These are phyloP conservation scores for Yarrowia divulgata DNA, from an alignment of 805 yeast genomes.

Conservation along the genomic window DNA sequence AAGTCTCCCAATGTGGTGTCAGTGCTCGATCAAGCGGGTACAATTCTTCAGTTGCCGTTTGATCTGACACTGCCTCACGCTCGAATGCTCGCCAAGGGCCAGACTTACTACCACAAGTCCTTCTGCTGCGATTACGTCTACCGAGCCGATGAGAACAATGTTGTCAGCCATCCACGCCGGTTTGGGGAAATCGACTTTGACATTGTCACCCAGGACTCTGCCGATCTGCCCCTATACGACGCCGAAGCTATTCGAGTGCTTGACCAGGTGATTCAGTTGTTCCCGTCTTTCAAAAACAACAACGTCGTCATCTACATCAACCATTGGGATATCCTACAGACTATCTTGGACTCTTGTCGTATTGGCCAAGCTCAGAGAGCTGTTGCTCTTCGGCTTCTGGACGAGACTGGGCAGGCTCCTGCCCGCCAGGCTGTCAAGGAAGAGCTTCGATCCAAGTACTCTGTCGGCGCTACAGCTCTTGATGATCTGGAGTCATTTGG, in stretches of 20 bases:
- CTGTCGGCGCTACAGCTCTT: constrained; percentile 79
- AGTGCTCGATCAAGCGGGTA: constrained; percentile 83
- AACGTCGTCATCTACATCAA: constrained; percentile 70
- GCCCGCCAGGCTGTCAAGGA: constrained; percentile 65
- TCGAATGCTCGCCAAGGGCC: constrained; percentile 73
- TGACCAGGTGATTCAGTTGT: constrained; percentile 69
- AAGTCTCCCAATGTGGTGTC: constrained; percentile 74
- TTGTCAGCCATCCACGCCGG: constrained; percentile 73
- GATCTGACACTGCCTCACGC: constrained; percentile 93
- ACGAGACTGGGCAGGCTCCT: constrained; percentile 76
- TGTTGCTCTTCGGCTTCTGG: constrained; percentile 72
- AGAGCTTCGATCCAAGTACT: constrained; percentile 67
- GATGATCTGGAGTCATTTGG: constrained; percentile 84
- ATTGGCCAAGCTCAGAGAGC: constrained; percentile 75
- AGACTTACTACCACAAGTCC: constrained; percentile 62
- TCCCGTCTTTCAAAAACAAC: constrained; percentile 70
- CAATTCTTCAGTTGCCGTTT: constrained; percentile 86
- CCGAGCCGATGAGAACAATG: constrained; percentile 63
- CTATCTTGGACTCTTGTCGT: constrained; percentile 81
- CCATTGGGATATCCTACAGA: constrained; percentile 80
- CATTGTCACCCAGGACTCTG: constrained; percentile 61
- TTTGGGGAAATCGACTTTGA: constrained; percentile 90
- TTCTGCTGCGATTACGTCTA: constrained; percentile 83
- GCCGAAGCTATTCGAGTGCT: constrained; percentile 88
- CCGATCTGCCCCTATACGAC: constrained; percentile 66